Percentiles rank a stretch among this genome's conserved stretches.
Conservation (phyloP, 345 rosid genomes). For the Fremontodendron californicum region DNA sequence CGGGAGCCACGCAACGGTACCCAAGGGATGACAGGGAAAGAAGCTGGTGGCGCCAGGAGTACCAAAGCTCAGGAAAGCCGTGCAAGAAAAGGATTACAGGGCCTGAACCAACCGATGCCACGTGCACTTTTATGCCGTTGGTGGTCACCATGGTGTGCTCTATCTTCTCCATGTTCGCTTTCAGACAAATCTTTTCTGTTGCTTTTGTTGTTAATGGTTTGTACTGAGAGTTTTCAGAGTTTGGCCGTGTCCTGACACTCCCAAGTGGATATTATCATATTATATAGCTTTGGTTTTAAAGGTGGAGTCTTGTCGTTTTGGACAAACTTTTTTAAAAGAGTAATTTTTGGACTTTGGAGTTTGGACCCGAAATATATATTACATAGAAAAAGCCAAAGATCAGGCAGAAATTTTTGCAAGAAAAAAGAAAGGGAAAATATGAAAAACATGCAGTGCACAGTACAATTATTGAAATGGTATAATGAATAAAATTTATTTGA, state of each 20-base stretch:
- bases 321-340: background rate
- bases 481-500: no score
- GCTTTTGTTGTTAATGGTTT: background rate
- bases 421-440: no score
- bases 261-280: no score
- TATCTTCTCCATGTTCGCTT: constrained; percentile 50
- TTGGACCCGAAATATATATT: no score
- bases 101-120: constrained; percentile 58
- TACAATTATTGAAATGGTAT: no score
- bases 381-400: no score
- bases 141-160: constrained; percentile 51
- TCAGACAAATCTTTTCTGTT: background rate
- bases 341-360: no score
- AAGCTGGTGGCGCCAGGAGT: constrained; percentile 78
- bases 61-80: constrained; percentile 77
- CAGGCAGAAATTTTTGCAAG: no score
- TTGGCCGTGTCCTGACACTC: background rate
- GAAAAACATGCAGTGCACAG: no score
- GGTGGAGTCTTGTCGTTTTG: background rate
- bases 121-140: constrained; percentile 65
- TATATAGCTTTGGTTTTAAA: background rate
- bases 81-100: constrained; percentile 60
- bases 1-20: constrained; percentile 68
- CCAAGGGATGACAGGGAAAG: constrained; percentile 51
- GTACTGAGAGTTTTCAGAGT: background rate